Percentiles rank a stretch among this genome's conserved stretches.
Evolutionary conservation across 768 basidiomycete genomes (phyloP).

Genomic region (Trichaptum fuscoviolaceum): DNA sequence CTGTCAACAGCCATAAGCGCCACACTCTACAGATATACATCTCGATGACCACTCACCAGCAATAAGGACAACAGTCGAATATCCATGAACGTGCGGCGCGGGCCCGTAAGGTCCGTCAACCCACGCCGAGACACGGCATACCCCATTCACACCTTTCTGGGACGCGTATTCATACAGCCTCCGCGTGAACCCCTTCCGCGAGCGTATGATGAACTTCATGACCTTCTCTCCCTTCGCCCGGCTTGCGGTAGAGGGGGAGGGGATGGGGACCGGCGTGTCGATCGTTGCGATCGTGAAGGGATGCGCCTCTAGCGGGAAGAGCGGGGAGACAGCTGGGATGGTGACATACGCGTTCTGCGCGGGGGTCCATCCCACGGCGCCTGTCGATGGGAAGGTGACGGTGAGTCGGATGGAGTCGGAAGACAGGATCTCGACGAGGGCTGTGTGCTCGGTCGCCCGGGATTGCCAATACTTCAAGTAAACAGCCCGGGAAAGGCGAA

Average conservation of each 20-base stretch:
- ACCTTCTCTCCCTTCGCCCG: background rate
- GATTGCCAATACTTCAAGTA: background rate
- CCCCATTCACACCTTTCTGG: background rate
- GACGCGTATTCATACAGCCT: background rate
- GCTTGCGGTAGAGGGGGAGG: background rate
- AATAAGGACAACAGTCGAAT: constrained; percentile 35
- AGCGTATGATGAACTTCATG: background rate
- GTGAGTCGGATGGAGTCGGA: background rate
- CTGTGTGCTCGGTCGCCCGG: no score
- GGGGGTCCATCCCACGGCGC: background rate
- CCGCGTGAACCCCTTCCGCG: background rate
- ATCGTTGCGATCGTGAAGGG: background rate
- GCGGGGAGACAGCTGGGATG: background rate
- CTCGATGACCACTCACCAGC: constrained; percentile 32
- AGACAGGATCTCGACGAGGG: background rate
- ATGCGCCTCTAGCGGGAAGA: background rate
- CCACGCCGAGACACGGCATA: constrained; percentile 16
- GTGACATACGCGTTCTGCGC: background rate
- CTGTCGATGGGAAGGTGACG: background rate
- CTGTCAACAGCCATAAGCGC: background rate
- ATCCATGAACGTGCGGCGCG: constrained; percentile 30
- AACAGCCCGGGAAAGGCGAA: background rate
- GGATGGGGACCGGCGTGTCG: background rate
- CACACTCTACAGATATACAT: background rate
- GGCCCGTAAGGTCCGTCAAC: constrained; percentile 40